These are phyloP conservation scores for Herpomyces periplanetae DNA, from an alignment of 2,329 filamentous ascomycete genomes.

Conservation along the genomic window DNA sequence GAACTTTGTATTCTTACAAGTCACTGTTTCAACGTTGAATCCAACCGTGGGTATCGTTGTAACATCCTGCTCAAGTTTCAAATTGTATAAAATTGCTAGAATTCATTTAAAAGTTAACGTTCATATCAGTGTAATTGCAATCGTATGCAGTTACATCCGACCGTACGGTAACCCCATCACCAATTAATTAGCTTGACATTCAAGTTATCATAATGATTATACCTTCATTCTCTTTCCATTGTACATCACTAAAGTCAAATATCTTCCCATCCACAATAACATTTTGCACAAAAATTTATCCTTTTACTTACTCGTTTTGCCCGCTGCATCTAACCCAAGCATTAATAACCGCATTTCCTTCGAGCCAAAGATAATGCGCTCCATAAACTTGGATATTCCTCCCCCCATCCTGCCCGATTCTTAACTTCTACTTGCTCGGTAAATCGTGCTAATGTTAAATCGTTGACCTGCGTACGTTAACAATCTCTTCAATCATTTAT, in stretches of 20 bases:
- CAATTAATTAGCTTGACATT: too few relatives aligned
- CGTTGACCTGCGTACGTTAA: too few relatives aligned
- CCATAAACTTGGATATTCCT: conserved; percentile 1
- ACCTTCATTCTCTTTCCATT: too few relatives aligned
- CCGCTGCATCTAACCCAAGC: conserved; percentile 1
- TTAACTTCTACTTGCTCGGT: too few relatives aligned
- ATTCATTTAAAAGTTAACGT: conserved; percentile 3
- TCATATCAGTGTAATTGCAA: too few relatives aligned
- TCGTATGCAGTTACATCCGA: too few relatives aligned
- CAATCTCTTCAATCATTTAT: too few relatives aligned
- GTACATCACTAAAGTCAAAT: too few relatives aligned
- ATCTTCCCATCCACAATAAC: too few relatives aligned
- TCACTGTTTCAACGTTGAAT: conserved; percentile 96
- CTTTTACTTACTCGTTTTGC: conserved; percentile 1
- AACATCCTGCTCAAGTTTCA: conserved; percentile 96
- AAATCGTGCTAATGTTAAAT: too few relatives aligned
- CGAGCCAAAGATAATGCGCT: conserved; percentile 1
- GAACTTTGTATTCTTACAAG: conserved; percentile 98
- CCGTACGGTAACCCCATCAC: too few relatives aligned
- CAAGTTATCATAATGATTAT: too few relatives aligned
- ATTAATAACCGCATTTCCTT: conserved; percentile 1
- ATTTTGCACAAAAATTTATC: not conserved
- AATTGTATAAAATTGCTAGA: conserved; percentile 70
- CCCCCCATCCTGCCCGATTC: conserved; percentile 1
- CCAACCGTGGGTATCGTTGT: conserved; percentile 97